Evolutionary conservation across 257 asterid genomes (phyloP), one percentile per base, ranked within the genome.

Genomic region (Fraxinus pennsylvanica): DNA sequence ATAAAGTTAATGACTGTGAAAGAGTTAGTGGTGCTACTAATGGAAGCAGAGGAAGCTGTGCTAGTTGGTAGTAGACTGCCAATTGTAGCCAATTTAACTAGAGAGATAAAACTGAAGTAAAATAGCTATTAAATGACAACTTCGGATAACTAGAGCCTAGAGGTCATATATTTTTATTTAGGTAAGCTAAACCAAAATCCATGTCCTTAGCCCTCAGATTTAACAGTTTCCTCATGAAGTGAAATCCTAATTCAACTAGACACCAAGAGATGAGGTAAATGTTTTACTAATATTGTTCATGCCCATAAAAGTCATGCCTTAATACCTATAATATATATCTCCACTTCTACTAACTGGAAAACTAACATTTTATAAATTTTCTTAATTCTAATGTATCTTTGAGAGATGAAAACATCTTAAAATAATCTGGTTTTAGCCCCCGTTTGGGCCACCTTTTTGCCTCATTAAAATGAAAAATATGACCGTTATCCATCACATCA

Each of bases 251-350:
- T 17, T 61, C 45, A 65, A 29, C 38, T 5, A 52, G 38, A 22
- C 59, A 15, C 15, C 47, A 72, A 38, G 74, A 32, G 9, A 65
- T 21, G 69, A 2, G 52, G 50, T 57, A 59, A 73, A 76, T 35
- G 75, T 29, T 82, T 57, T 29, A 33, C 82, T 73, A 1, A 78
- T 9, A 38, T 43, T 29, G 54, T 38, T 12, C 67, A 4, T 47
- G 32, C 36, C 36, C 22, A 30, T 68, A 25, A 67, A 68, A 38
- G 6, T 68, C 79, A 74, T 27, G 73, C 67, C 63, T 25, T 38
- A 78, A 19, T 71, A 35, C 72, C 32, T 52, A 27, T 33, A 5
- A 10, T 38, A 27, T 33, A 72, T 35, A 43, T 61, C 15, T 39
- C 74, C 30, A 21, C 6, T 41, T 43, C 13, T 35, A 43, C 54